Evolutionary conservation across 1,284 basidiomycete genomes (phyloP).

Genomic region (Microbotryum intermedium): DNA sequence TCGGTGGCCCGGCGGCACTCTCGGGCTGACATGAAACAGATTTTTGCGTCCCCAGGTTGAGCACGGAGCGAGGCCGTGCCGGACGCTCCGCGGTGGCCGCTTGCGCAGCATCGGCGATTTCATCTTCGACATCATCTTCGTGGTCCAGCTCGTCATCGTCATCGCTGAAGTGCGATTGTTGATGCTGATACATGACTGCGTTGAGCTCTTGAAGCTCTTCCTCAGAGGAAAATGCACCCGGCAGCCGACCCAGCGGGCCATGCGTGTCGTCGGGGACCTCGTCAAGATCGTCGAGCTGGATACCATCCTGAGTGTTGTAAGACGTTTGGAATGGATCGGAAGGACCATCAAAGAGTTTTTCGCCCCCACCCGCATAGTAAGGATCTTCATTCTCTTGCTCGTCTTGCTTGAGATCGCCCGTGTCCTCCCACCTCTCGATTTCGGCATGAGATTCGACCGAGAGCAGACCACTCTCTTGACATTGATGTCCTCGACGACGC

Average conservation of each 20-base stretch:
- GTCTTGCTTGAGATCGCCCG: neutral
- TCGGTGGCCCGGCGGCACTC: too few species aligned
- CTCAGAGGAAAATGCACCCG: neutral
- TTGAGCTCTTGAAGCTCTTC: constrained; percentile 26
- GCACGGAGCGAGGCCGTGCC: neutral
- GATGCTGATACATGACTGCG: constrained; percentile 5
- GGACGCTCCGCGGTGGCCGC: neutral
- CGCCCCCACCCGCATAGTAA: constrained; percentile 10
- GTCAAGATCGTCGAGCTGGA: constrained; percentile 33
- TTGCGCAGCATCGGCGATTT: neutral
- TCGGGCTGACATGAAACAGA: too few species aligned
- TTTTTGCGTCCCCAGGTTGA: neutral
- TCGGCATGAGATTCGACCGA: neutral
- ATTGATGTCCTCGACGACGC: constrained; percentile 17
- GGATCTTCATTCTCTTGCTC: neutral
- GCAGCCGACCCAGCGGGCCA: neutral
- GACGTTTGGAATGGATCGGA: too few species aligned
- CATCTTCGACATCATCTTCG: neutral
- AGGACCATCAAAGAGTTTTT: neutral
- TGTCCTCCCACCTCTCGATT: neutral
- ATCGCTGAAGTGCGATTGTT: constrained; percentile 19
- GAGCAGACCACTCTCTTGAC: constrained; percentile 8
- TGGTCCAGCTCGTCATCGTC: constrained; percentile 11
- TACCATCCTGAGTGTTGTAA: neutral
- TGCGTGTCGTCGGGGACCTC: constrained; percentile 29